phyloP scores from a whole-genome alignment of 2,329 filamentous ascomycete genomes.

The Leptodontidium sp. region DNA sequence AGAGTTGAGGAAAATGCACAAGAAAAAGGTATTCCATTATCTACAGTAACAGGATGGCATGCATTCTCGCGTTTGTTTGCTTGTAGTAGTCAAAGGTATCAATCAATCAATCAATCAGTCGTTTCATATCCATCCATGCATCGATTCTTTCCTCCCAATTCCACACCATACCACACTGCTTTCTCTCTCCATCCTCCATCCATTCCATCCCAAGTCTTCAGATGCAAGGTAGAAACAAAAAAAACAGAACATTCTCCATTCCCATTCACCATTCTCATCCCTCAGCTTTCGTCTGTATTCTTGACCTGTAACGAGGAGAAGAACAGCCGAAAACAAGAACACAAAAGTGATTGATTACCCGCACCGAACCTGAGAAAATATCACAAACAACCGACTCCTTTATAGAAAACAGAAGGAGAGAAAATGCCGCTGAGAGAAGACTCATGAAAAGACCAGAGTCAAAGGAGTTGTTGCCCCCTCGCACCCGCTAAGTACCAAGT shows the following conservation, averaged over 20 bases:
- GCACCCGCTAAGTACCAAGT: constrained; percentile 11
- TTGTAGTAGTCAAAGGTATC: constrained; percentile 32
- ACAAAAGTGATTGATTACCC: constrained; percentile 10
- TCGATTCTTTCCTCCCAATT: not conserved
- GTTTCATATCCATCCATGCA: constrained; percentile 19
- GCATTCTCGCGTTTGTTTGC: constrained; percentile 19
- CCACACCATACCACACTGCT: not conserved
- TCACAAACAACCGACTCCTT: constrained; percentile 11
- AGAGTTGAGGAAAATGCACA: not conserved
- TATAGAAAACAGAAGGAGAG: not conserved
- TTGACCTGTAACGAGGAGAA: not conserved
- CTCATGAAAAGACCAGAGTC: constrained; percentile 3
- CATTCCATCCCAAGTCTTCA: not conserved
- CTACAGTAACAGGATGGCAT: constrained; percentile 35
- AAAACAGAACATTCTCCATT: not conserved
- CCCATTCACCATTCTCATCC: not conserved
- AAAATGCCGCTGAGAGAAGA: constrained; percentile 13
- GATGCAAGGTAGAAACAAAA: constrained; percentile 11
- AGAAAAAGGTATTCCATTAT: constrained; percentile 32
- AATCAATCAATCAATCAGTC: constrained; percentile 12
- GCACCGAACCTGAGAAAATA: not conserved
- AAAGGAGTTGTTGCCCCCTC: constrained; percentile 1
- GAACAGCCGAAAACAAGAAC: not conserved
- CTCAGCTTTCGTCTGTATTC: not conserved
- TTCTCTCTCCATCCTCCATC: not conserved